Base-by-base conservation (phyloP, 768 basidiomycete genomes). In the Russula brevipes region DNA sequence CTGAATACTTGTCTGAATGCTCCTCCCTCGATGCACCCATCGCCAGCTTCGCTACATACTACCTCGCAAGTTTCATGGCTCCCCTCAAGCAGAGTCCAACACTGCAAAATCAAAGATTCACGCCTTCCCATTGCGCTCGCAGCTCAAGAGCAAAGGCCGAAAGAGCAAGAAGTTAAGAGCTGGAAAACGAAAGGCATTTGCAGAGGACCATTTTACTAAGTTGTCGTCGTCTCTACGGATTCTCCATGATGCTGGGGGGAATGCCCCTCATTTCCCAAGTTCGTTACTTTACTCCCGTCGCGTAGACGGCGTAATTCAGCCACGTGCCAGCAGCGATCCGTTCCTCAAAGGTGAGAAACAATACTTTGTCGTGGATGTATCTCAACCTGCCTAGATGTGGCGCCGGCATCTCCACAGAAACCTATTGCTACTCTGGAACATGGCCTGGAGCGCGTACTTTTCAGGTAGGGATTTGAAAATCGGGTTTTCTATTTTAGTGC, bases 371-470 rank as follows among this genome's bases (percentile, higher is more conserved):
- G 16, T 3, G 16, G 30, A 9, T 45, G 10, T 19, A 16, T 16
- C 24, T 55, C 19, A 62, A 44, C 17, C 17, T 4, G 10, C 54
- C 19, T 59, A 86, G 84, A 85, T 65, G 64, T 85, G 16, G 59
- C 71, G 11, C 76, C 81, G 3, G 72, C 74, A 6, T 73, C 75
- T 1, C 70, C 77, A 35, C 80, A 84, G 30, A 76, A 79, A 39
- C 82, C 83, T 7, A 78, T 94, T 24, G 83, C 89, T 1, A 76
- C 71, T 3, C 80, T 94, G 5, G 77, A 84, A 0, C 87, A 88
- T 66, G 82, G 83, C 11, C 76, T 94, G 6, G 82, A 86, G 45
- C 79, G 87, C 4, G 87, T 87, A 0, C 74, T 93, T 42, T 90
- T 90, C 79, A 91, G 86, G 88, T 90, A 70, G 54, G 83, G 49